phyloP scores from a whole-genome alignment of 2,329 filamentous ascomycete species.

The Myriosclerotinia scirpicola region DNA sequence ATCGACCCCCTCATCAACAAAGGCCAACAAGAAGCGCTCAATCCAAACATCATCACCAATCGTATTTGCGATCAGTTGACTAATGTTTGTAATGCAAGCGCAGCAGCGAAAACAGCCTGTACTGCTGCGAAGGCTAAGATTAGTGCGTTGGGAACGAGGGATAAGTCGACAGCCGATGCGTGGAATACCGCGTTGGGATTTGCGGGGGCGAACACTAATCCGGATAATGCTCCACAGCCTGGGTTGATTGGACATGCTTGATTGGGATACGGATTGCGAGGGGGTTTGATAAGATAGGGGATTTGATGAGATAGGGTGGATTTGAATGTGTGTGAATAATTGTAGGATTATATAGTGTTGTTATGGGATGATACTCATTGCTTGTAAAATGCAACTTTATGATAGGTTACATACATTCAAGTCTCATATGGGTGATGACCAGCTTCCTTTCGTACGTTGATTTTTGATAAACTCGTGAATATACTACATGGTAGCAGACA shows the following conservation, averaged over 20 bases:
- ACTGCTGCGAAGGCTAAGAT: conserved; percentile 54
- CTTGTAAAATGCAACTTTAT: too few species aligned
- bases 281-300: not conserved
- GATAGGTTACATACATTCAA: too few species aligned
- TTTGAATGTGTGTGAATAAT: not conserved
- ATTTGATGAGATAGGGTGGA: not conserved
- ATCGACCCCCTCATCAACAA: conserved; percentile 59
- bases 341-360: too few species aligned
- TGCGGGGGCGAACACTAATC: conserved; percentile 37
- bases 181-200: conserved; percentile 46
- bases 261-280: too few species aligned
- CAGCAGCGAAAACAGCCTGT: conserved; percentile 57
- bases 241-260: conserved; percentile 38
- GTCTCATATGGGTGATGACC: too few species aligned
- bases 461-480: too few species aligned
- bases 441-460: too few species aligned
- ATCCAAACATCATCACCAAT: conserved; percentile 74
- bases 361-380: too few species aligned
- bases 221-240: conserved; percentile 37
- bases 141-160: conserved; percentile 49
- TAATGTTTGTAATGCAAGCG: conserved; percentile 65
- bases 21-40: conserved; percentile 65
- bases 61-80: conserved; percentile 67
- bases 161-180: conserved; percentile 50
- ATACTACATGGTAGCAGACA: too few species aligned